Base-by-base conservation (phyloP, 2,329 filamentous ascomycete genomes). In the Talaromyces atroroseus region DNA sequence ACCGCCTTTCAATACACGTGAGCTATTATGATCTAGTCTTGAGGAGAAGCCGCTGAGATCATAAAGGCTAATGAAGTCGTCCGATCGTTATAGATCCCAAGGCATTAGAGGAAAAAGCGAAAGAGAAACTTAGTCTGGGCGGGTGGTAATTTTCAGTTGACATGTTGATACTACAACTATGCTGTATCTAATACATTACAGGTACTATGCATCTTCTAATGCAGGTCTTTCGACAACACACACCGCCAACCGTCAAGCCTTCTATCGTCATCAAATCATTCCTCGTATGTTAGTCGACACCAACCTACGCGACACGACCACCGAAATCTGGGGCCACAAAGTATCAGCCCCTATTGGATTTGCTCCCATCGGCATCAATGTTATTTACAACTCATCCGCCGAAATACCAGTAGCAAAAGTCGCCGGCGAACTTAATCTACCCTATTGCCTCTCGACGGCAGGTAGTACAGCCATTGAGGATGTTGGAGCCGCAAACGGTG, bases 311-410 rank as follows among this genome's bases (percentile, higher is more conserved):
- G 82, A 86, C 62, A 58, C 81, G 1, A 69, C 71, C 1, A 81
- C 81, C 12, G 72, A 71, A 3, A 82, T 87, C 59, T 87, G 85
- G 66, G 80, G 83, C 14, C 81, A 85, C 66, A 75, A 76, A 49
- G 78, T 83, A 14, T 74, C 78, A 2, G 82, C 82, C 0, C 83
- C 84, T 0, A 80, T 87, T 51, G 82, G 82, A n/a, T 84, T 87
- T 63, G 81, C 83, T 0, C 83, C 83, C 0, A 80, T 86, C 26
- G 83, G 84, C 4, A 85, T 87, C 62, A 85, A 87, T 71, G 80
- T 81, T 59, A 87, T 86, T 62, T 86, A 85, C 70, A 77, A 86
- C 62, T 75, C 78, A 0, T 65, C 70, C 0, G 83, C 80, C 40
- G 84, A 87, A 64, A 65, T 83, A 0, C 77, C 81, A 0, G 82